phyloP scores from a whole-genome alignment of 228 moss, liverwort and hornwort genomes.

The Sphagnum magellanicum region DNA sequence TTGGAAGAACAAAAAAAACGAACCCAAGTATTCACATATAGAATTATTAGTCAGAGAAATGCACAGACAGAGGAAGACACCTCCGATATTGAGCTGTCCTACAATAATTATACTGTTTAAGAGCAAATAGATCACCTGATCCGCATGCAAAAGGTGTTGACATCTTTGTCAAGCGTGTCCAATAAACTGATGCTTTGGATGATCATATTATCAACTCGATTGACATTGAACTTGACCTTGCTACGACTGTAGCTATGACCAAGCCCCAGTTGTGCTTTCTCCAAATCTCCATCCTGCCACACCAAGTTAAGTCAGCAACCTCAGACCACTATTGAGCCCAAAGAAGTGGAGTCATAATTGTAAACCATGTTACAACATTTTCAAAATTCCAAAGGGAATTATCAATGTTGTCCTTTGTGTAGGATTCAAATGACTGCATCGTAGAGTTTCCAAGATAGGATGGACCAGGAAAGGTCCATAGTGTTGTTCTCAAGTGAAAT shows the following conservation, averaged over 20 bases:
- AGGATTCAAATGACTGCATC: too few relatives aligned
- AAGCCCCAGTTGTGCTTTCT: slow-evolving; percentile 83
- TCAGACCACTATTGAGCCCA: background rate
- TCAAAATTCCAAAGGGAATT: too few relatives aligned
- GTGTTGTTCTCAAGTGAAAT: too few relatives aligned
- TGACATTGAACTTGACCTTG: slow-evolving; percentile 97
- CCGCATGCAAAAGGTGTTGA: slow-evolving; percentile 96
- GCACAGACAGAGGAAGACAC: too few relatives aligned
- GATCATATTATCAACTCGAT: slow-evolving; percentile 96
- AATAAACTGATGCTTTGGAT: slow-evolving; percentile 92
- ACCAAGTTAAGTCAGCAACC: background rate
- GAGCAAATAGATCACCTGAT: slow-evolving; percentile 36
- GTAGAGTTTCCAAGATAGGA: too few relatives aligned
- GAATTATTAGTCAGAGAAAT: too few relatives aligned
- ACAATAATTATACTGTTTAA: too few relatives aligned
- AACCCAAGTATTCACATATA: too few relatives aligned
- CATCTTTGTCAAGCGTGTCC: slow-evolving; percentile 89
- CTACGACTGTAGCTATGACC: slow-evolving; percentile 93
- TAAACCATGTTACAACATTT: background rate
- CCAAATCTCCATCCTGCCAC: slow-evolving; percentile 85
- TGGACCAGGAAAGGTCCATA: too few relatives aligned
- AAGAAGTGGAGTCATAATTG: background rate
- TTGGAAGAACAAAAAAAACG: too few relatives aligned
- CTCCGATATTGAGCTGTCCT: too few relatives aligned
- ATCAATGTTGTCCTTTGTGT: too few relatives aligned